A percentile compares a stretch with the other conserved stretches of the same genome.
Evolutionary conservation across 306 rosid species (phyloP).

Genomic region (Elaeagnus macrophylla): DNA sequence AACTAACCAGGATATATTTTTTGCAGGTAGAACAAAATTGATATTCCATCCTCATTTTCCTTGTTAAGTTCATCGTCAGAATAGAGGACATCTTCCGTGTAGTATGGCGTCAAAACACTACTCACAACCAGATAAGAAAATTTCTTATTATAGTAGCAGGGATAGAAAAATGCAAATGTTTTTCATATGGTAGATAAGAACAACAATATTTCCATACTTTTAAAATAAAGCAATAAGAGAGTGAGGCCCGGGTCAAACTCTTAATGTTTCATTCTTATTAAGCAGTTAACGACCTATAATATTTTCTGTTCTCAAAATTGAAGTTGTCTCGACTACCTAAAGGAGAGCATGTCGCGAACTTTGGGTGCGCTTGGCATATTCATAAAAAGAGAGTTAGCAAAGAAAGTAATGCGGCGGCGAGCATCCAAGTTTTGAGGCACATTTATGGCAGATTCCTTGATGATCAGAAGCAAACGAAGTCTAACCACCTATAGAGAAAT

Average conservation of each 20-base stretch:
- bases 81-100: slow-evolving; percentile 78
- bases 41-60: slow-evolving; percentile 95
- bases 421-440: slow-evolving; percentile 97
- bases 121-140: slow-evolving; percentile 18
- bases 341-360: slow-evolving; percentile 85
- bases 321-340: slow-evolving; percentile 53
- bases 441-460: slow-evolving; percentile 94
- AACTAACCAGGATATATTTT: slow-evolving; percentile 88
- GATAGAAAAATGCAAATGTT: background rate
- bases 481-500: slow-evolving; percentile 55
- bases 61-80: slow-evolving; percentile 50
- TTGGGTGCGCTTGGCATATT: slow-evolving; percentile 87
- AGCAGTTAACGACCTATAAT: no score
- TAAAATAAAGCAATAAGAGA: no score
- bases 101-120: slow-evolving; percentile 97
- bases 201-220: no score
- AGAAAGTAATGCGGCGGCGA: slow-evolving; percentile 96
- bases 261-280: no score
- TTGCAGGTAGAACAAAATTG: slow-evolving; percentile 78
- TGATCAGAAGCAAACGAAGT: slow-evolving; percentile 85
- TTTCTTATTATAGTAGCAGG: slow-evolving; percentile 17
- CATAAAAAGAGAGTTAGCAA: slow-evolving; percentile 96
- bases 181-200: no score
- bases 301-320: background rate
- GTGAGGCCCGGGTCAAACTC: no score